Conservation (phyloP, 257 asterid species). For the Scutellaria minor region DNA sequence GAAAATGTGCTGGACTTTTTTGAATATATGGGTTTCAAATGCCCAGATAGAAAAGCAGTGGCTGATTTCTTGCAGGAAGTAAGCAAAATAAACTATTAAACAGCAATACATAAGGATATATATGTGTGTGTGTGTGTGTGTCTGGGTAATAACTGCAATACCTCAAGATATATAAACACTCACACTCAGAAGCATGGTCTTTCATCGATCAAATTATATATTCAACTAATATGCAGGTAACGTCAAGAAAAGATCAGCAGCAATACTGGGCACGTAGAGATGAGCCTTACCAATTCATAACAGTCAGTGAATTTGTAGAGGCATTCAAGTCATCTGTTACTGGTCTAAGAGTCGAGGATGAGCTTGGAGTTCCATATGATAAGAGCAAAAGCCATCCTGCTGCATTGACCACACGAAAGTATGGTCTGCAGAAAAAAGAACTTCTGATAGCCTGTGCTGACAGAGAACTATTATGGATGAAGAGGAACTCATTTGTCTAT, state of each 20-base stretch:
- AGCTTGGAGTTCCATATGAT: conserved; percentile 62
- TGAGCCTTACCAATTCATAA: conserved; percentile 48
- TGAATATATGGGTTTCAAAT: conserved; percentile 53
- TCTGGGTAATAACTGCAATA: too few species aligned
- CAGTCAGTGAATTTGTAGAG: conserved; percentile 42
- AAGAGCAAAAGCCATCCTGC: conserved; percentile 78
- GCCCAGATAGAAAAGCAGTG: conserved; percentile 54
- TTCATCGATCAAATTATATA: conserved; percentile 18
- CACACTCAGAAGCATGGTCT: neutral
- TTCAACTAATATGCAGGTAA: conserved; percentile 43
- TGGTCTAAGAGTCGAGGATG: conserved; percentile 49
- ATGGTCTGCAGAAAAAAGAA: conserved; percentile 57
- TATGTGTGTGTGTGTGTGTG: too few species aligned
- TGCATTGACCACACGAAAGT: conserved; percentile 61
- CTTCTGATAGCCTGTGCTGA: conserved; percentile 62
- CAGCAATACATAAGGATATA: neutral
- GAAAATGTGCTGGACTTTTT: conserved; percentile 48
- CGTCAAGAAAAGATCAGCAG: conserved; percentile 56
- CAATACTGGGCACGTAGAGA: conserved; percentile 54
- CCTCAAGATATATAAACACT: too few species aligned
- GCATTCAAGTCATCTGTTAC: conserved; percentile 42
- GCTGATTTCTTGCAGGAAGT: conserved; percentile 60
- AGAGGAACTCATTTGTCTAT: conserved; percentile 64
- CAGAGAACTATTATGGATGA: conserved; percentile 61
- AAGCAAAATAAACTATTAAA: conserved; percentile 23